Evolutionary conservation across 1,139 yeast species (phyloP), one percentile per base, ranked within the genome.

Genomic region (Geotrichum cucujoidarum): DNA sequence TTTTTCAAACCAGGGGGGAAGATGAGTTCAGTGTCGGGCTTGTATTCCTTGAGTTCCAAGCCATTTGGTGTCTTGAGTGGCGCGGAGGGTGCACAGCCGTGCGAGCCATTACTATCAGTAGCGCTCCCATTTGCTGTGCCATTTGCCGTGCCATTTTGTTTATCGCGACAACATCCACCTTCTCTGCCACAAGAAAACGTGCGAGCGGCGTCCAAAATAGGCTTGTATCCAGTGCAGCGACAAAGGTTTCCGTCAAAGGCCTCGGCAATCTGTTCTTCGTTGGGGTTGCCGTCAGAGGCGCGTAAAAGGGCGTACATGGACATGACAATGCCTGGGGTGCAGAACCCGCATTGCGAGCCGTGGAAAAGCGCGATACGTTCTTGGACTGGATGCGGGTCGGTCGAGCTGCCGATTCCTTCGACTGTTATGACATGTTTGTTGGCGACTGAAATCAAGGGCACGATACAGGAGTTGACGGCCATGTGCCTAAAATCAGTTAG

Each of bases 251-350:
- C 76, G 50, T 72, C 76, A 43, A 72, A 64, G 1, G 75, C 70
- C 50, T 72, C 76, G 27, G 65, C 60, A 11, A 72, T 63, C 47
- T 69, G 68, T 41, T 69, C 68, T 45, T 67, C 65, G 2, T 69
- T 57, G 6, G 74, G 75, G 21, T 56, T 55, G 30, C 72, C 71
- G 20, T 67, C 60, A 29, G 66, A 63, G 39, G 69, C 63, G 24
- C 76, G 59, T 24, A 72, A 54, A 47, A 72, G 55, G 1, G 74
- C 66, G 43, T 72, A 72, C 43, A 72, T 54, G 35, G 73, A 68
- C 76, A 72, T 71, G n/a, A 72, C 74, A 43, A 72, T 72, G 2
- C 76, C 76, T 0, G 76, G 76, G 4, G 76, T 72, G 52, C 76
- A 72, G 54, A 71, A 72, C 3, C 76, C 76, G 54, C 76, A 72